Evolutionary conservation across 495 filamentous ascomycete genomes (phyloP).

Genomic region (Lindgomyces ingoldianus): DNA sequence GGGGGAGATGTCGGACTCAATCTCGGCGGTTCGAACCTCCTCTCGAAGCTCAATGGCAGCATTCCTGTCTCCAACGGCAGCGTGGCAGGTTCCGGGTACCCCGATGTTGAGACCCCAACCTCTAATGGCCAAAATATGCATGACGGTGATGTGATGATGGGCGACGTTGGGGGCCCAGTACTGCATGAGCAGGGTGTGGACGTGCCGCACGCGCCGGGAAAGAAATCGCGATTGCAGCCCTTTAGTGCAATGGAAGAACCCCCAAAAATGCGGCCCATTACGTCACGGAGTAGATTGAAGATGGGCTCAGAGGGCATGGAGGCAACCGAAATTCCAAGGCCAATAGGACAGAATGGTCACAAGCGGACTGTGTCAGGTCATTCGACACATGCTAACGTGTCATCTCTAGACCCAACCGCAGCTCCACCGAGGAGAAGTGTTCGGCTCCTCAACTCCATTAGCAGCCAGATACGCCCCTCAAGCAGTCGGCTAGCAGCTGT

Average conservation of each 20-base stretch:
- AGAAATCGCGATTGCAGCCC: constrained; percentile 62
- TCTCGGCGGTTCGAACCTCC: constrained; percentile 35
- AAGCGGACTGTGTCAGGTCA: constrained; percentile 88
- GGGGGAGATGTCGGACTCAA: constrained; percentile 37
- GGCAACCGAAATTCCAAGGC: constrained; percentile 52
- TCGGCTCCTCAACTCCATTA: constrained; percentile 71
- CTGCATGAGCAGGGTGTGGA: constrained; percentile 47
- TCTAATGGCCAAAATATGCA: constrained; percentile 35
- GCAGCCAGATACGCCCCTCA: constrained; percentile 52
- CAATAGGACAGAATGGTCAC: constrained; percentile 55
- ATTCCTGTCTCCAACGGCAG: constrained; percentile 27
- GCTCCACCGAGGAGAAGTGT: constrained; percentile 77
- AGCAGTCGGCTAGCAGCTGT: constrained; percentile 55
- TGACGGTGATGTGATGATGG: constrained; percentile 47
- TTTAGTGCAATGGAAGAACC: constrained; percentile 56
- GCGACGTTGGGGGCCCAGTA: constrained; percentile 36
- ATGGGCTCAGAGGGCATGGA: constrained; percentile 50
- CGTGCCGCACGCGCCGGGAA: constrained; percentile 66
- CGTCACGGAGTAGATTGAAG: constrained; percentile 44
- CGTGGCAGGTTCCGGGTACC: constrained; percentile 13
- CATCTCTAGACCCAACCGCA: constrained; percentile 50
- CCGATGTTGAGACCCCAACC: constrained; percentile 43
- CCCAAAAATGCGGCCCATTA: constrained; percentile 62
- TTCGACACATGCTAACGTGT: constrained; percentile 53
- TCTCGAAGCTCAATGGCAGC: constrained; percentile 39